Base-by-base conservation (phyloP, 2,329 filamentous ascomycete genomes). In the Stagonosporopsis cucurbitacearum region DNA sequence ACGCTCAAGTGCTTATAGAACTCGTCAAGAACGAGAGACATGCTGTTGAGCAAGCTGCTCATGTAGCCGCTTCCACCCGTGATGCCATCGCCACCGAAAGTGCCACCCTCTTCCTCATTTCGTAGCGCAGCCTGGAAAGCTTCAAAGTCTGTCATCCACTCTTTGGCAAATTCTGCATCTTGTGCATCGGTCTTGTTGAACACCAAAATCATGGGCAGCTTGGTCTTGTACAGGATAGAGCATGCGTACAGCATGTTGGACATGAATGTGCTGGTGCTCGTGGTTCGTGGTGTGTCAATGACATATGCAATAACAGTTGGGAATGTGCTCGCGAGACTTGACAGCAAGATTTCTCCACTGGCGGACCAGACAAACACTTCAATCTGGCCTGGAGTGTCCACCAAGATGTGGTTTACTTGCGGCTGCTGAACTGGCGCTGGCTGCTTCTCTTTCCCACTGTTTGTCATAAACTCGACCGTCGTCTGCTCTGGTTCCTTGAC, bases 71-170 rank as follows among this genome's bases (percentile, higher is more conserved):
- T 95, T 11, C 92, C 92, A 5, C 72, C 74, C 4, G 88, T 86
- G 54, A 83, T 82, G 9, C 86, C 88, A 64, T 92, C 92, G 13
- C 89, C 87, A 12, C 90, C 91, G 69, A 92, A 90, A 0, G 85
- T 87, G 41, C 92, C 92, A 7, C 84, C 82, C 52, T 89, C 87
- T 73, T 97, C 91, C 70, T 98, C 95, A 23, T 85, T 80, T 44
- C 86, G 85, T 41, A 99, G 81, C 0, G 96, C 94, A 15, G 86
- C 86, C 74, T 98, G 95, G 79, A 99, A 99, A 0, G 90, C 87
- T 64, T 99, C 95, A 70, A 97, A 99, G 76, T 99, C 94, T 6
- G 93, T 96, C 95, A 99, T 99, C 95, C 96, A 99, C 73, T 98
- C 92, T 78, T 94, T 95, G 1, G 93, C 95, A 70, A 96, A 96